Conservation (phyloP, 2,329 filamentous ascomycete genomes). For the Emergomyces pasteurianus region DNA sequence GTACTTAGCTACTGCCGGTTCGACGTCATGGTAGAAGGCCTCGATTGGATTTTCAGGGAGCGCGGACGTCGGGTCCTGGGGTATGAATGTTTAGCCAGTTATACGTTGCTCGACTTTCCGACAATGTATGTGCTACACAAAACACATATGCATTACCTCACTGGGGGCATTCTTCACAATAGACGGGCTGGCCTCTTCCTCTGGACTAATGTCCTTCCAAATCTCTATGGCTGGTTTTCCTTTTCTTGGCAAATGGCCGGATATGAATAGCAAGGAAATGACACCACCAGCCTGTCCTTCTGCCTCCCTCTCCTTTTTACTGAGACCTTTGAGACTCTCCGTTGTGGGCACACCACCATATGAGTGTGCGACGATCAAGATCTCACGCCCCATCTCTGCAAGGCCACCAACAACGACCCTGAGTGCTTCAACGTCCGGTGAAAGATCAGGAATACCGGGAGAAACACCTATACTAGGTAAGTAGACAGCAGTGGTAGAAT, state of each 20-base stretch:
- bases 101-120: background rate
- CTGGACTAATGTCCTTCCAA: background rate
- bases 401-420: constrained; percentile 17
- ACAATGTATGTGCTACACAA: background rate
- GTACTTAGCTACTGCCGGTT: constrained; percentile 2
- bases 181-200: background rate
- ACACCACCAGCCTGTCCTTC: constrained; percentile 2
- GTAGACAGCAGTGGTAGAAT: constrained; percentile 10
- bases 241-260: background rate
- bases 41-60: constrained; percentile 1
- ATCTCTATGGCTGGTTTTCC: background rate
- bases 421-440: constrained; percentile 17
- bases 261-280: constrained; percentile 5
- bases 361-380: constrained; percentile 26
- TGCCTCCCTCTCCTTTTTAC: constrained; percentile 3
- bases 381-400: constrained; percentile 20
- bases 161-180: background rate
- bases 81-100: background rate
- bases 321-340: constrained; percentile 19
- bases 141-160: background rate
- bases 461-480: constrained; percentile 9
- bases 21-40: constrained; percentile 5
- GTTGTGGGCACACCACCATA: constrained; percentile 23
- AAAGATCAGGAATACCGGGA: constrained; percentile 11
- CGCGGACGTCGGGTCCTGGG: constrained; percentile 1